Evolutionary conservation across 768 basidiomycete genomes (phyloP).

Genomic region (Kwoniella dendrophila): DNA sequence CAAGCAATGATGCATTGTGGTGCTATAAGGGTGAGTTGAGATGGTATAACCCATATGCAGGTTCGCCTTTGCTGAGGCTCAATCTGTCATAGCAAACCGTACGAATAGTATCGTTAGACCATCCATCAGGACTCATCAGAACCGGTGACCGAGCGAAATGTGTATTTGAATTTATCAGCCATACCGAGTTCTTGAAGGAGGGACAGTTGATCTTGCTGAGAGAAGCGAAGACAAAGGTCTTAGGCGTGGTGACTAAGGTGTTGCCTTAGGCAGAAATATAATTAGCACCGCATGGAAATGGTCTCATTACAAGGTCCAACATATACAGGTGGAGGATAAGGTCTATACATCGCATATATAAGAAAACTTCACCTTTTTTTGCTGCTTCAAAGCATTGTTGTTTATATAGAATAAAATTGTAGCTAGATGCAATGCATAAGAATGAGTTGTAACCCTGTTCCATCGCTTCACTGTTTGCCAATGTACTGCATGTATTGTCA

Average conservation of each 20-base stretch:
- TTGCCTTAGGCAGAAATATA: slow-evolving; percentile 22
- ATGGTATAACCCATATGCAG: slow-evolving; percentile 34
- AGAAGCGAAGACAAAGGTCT: slow-evolving; percentile 90
- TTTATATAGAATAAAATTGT: no score
- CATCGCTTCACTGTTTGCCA: no score
- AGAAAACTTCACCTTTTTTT: no score
- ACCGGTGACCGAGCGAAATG: slow-evolving; percentile 95
- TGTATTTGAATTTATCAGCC: slow-evolving; percentile 90
- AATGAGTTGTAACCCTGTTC: neutral
- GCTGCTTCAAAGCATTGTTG: no score
- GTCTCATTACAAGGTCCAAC: no score
- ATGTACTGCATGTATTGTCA: no score
- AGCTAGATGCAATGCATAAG: neutral
- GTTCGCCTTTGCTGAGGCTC: slow-evolving; percentile 15
- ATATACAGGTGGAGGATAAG: no score
- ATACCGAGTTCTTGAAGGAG: slow-evolving; percentile 86
- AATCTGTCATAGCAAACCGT: slow-evolving; percentile 68
- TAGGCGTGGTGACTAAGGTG: slow-evolving; percentile 46
- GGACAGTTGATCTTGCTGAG: slow-evolving; percentile 92
- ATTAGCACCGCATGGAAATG: neutral
- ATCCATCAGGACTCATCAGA: slow-evolving; percentile 81
- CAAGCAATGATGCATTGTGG: slow-evolving; percentile 95
- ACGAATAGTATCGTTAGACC: slow-evolving; percentile 77
- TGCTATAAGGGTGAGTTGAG: slow-evolving; percentile 57
- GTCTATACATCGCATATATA: no score